These are phyloP conservation scores for Raddia guianensis DNA, from an alignment of 176 grass and related monocot species.

Conservation along the genomic window DNA sequence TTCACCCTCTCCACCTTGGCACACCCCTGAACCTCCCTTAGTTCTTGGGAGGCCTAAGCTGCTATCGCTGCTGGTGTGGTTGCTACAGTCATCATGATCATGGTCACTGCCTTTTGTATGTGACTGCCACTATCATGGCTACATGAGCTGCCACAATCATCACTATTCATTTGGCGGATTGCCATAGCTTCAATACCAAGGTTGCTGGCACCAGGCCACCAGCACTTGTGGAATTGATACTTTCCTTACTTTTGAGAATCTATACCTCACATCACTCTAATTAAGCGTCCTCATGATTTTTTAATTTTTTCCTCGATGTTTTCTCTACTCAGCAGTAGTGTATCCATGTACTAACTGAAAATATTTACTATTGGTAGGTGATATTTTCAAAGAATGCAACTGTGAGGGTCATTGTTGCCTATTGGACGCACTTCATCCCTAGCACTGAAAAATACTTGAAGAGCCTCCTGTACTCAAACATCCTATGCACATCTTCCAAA, in stretches of 20 bases:
- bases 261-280: background rate
- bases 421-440: conserved; percentile 77
- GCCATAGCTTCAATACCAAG: background rate
- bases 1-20: background rate
- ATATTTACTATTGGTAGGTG: conserved; percentile 54
- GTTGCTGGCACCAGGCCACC: background rate
- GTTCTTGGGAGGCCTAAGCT: background rate
- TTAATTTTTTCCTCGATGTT: background rate
- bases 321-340: background rate
- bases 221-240: conserved; percentile 13
- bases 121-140: background rate
- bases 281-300: background rate
- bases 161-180: background rate
- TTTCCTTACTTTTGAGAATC: conserved; percentile 2
- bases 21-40: background rate
- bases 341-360: background rate
- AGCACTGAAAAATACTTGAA: conserved; percentile 77
- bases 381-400: conserved; percentile 78
- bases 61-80: background rate
- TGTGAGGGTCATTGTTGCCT: conserved; percentile 69
- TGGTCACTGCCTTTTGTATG: background rate
- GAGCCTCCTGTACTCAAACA: conserved; percentile 76
- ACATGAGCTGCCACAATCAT: background rate
- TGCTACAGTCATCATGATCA: background rate
- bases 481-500: conserved; percentile 60